Base-by-base conservation (phyloP, 2,329 filamentous ascomycete species). In the Rutstroemia sp. region DNA sequence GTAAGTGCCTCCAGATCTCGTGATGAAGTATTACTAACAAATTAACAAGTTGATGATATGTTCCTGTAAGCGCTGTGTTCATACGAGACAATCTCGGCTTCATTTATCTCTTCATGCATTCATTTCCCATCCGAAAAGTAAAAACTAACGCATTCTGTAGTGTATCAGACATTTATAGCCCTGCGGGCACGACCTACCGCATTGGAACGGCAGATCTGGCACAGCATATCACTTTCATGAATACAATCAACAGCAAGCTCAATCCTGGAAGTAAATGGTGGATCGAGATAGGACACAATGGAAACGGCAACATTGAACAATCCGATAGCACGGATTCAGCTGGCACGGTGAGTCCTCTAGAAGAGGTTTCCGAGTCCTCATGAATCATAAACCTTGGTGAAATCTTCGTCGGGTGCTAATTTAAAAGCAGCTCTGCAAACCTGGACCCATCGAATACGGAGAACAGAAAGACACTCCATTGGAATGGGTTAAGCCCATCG, bases 261-360 rank as follows among this genome's bases (percentile, higher is more conserved):
- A 76, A 78, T 37, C 30, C 73, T 5, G 79, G 79, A 5, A 81
- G 78, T 57, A 66, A 68, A 46, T 82, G 77, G 66, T 76, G 75
- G 34, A 71, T 79, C 16, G 79, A 82, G 63, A 69, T 81, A 45
- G 79, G 75, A 7, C 77, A 81, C 70, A 82, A 82, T 56, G 77
- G 77, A n/a, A 79, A 79, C 54, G 77, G 77, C 19, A 77, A 78
- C 60, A 75, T 79, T 51, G 73, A 76, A 55, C 58, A 60, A 21
- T 63, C 66, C 6, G 60, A 66, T 34, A 41, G 47, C 12, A 39
- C 75, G 1, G 77, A 82, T 63, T 64, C 68, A n/a, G 16, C 56
- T 19, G 37, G 45, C 39, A 27, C 4, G n/a, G 52, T 54, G 49
- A 49, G 52, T 14, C 18, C 16, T 39, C 10, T 9, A 5, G 12